Evolutionary conservation across 202 grass and related monocot species (phyloP).

Genomic region (Hordeum pubiflorum): DNA sequence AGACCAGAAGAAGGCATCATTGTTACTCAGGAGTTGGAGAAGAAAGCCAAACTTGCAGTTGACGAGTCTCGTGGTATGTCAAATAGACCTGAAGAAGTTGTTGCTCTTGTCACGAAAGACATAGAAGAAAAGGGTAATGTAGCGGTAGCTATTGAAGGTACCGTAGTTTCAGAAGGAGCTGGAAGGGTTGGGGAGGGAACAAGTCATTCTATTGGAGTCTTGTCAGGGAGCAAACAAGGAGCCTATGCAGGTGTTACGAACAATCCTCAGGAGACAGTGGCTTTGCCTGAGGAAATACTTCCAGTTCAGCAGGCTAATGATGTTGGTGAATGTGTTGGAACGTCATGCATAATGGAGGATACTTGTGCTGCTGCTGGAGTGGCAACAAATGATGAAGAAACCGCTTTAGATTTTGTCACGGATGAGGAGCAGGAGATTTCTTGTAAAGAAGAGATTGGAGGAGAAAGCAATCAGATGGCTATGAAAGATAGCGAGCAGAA

Average conservation of each 20-base stretch:
- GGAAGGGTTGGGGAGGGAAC: neutral
- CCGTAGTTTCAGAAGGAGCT: constrained; percentile 13
- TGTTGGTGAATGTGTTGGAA: neutral
- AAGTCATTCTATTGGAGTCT: constrained; percentile 1
- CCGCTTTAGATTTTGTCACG: neutral
- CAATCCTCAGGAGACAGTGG: neutral
- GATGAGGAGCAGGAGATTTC: neutral
- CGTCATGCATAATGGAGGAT: constrained; percentile 5
- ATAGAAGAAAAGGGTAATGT: constrained; percentile 13
- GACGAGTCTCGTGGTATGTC: neutral
- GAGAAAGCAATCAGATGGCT: constrained; percentile 12
- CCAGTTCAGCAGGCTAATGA: constrained; percentile 6
- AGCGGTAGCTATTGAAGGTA: neutral
- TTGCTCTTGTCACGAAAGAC: neutral
- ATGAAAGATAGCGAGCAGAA: constrained; percentile 11
- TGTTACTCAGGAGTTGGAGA: constrained; percentile 9
- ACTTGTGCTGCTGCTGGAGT: neutral
- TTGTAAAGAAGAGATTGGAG: constrained; percentile 24
- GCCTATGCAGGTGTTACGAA: constrained; percentile 6
- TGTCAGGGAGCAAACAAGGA: neutral
- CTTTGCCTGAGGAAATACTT: constrained; percentile 8
- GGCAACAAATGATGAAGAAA: neutral
- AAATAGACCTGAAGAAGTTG: constrained; percentile 17
- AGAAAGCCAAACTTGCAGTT: constrained; percentile 17
- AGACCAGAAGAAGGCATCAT: constrained; percentile 12